A percentile compares a stretch with the other conserved stretches of the same genome.
Evolutionary conservation across 73 alveolate genomes (phyloP).

Genomic region (Uronychia binucleata): DNA sequence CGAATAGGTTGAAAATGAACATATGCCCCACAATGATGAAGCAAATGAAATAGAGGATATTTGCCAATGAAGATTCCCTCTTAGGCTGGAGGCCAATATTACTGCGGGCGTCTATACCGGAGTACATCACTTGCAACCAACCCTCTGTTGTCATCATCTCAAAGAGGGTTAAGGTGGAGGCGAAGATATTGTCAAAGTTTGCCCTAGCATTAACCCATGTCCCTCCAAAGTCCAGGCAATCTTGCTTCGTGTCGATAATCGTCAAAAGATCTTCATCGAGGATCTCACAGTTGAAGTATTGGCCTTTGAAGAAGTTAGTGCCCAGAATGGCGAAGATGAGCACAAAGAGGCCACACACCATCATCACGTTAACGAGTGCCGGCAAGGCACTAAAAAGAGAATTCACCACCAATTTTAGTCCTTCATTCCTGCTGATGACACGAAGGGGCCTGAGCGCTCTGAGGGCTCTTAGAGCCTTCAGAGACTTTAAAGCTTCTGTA

Average conservation of each 20-base stretch:
- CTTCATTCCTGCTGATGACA: constrained; percentile 32
- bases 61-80: not conserved
- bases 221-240: constrained; percentile 64
- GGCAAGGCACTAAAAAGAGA: constrained; percentile 14
- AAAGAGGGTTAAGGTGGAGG: constrained; percentile 48
- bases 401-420: constrained; percentile 19
- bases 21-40: constrained; percentile 55
- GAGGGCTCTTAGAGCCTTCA: constrained; percentile 13
- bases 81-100: constrained; percentile 30
- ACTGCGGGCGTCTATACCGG: constrained; percentile 52
- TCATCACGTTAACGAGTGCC: constrained; percentile 25
- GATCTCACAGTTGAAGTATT: constrained; percentile 51
- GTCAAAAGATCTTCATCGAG: not conserved
- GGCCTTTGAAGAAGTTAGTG: constrained; percentile 63
- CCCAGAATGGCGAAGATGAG: constrained; percentile 30
- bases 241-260: constrained; percentile 24
- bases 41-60: constrained; percentile 47
- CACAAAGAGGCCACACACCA: constrained; percentile 13
- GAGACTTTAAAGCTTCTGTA: not conserved
- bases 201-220: constrained; percentile 38
- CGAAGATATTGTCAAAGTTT: constrained; percentile 56
- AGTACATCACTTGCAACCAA: constrained; percentile 55
- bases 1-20: constrained; percentile 58
- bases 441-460: constrained; percentile 37
- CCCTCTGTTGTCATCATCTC: constrained; percentile 63